Conservation (phyloP, 1,284 basidiomycete genomes). For the Schizophyllum amplum region DNA sequence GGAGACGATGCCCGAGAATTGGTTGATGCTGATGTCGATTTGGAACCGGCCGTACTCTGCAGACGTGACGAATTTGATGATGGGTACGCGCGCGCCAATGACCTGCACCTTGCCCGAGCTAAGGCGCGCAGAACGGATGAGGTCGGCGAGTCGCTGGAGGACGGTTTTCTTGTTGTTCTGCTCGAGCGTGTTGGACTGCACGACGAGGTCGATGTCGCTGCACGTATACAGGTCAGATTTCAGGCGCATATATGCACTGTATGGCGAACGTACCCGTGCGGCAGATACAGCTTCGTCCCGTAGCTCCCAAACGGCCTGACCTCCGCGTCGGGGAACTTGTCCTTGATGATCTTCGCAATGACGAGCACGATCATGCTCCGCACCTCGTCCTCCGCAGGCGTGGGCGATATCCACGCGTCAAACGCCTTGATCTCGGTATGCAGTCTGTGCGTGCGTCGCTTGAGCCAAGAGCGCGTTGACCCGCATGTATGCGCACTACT, state of each 20-base stretch:
- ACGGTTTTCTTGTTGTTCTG: conserved; percentile 50
- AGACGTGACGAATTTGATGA: conserved; percentile 85
- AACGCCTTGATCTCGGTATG: conserved; percentile 84
- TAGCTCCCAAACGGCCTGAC: conserved; percentile 91
- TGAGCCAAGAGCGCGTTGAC: neutral
- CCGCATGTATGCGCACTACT: neutral
- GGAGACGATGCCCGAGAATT: conserved; percentile 76
- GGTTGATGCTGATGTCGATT: conserved; percentile 89
- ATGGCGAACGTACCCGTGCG: conserved; percentile 66
- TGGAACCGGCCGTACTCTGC: conserved; percentile 66
- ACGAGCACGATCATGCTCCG: conserved; percentile 71
- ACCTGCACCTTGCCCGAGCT: conserved; percentile 67
- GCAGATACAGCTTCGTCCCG: conserved; percentile 92
- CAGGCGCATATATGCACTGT: neutral
- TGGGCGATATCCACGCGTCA: conserved; percentile 83
- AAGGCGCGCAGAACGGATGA: conserved; percentile 52
- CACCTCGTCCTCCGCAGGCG: conserved; percentile 77
- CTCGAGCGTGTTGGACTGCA: conserved; percentile 60
- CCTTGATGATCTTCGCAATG: conserved; percentile 61
- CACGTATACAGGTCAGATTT: conserved; percentile 10
- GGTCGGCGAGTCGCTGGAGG: conserved; percentile 56
- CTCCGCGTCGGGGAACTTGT: conserved; percentile 71
- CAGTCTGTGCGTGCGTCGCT: conserved; percentile 40
- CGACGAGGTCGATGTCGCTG: conserved; percentile 74
- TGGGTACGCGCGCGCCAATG: conserved; percentile 88